Evolutionary conservation across 345 rosid species (phyloP).

Genomic region (Draba incana): DNA sequence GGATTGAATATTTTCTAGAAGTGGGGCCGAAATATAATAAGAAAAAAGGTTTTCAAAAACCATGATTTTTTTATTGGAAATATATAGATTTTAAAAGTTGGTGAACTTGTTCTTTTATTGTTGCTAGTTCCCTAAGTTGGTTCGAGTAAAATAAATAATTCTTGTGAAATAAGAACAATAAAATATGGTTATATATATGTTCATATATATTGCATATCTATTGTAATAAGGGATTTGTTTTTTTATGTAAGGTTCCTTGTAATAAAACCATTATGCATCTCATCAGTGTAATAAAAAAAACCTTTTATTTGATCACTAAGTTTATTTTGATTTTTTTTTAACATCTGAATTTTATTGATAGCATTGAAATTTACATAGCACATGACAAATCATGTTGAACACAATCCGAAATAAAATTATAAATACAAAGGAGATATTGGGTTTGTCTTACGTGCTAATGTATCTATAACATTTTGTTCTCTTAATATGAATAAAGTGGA

Average conservation of each 20-base stretch:
- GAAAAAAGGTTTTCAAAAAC: conserved; percentile 14
- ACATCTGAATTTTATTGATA: no score
- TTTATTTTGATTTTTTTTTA: neutral
- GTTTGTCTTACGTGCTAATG: no score
- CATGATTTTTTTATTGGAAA: conserved; percentile 23
- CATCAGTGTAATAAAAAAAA: conserved; percentile 15
- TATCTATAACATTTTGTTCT: no score
- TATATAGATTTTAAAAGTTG: conserved; percentile 22
- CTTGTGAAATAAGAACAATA: conserved; percentile 36
- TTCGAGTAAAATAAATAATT: conserved; percentile 32
- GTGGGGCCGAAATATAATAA: conserved; percentile 23
- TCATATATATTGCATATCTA: conserved; percentile 32
- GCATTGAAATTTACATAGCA: no score
- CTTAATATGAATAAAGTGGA: no score
- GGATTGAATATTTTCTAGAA: conserved; percentile 33
- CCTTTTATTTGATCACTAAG: conserved; percentile 1
- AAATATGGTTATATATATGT: conserved; percentile 31
- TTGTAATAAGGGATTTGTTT: conserved; percentile 36
- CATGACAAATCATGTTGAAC: no score
- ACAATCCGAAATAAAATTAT: no score
- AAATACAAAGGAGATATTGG: no score
- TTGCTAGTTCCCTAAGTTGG: conserved; percentile 25
- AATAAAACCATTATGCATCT: conserved; percentile 31
- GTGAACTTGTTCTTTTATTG: conserved; percentile 35
- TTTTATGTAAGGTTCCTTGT: conserved; percentile 37